These are phyloP conservation scores for Kitagawia praeruptora DNA, from an alignment of 129 eudicot species.

Conservation along the genomic window DNA sequence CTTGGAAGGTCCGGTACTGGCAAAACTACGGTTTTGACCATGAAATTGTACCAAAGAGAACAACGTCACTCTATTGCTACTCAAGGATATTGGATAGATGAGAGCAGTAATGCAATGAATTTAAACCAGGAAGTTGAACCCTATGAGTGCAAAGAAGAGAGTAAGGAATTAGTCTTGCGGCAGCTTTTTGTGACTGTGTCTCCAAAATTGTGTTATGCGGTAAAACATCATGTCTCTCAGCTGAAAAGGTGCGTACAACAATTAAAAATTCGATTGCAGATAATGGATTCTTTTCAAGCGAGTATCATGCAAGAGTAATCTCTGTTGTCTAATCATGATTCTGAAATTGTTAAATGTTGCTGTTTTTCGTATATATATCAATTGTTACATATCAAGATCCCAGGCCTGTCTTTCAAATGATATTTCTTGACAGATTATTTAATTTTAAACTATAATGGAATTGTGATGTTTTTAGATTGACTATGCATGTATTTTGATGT, in stretches of 20 bases:
- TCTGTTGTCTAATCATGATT: too few relatives aligned
- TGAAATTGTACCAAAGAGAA: slow-evolving; percentile 54
- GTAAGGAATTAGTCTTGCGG: slow-evolving; percentile 22
- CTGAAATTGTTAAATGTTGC: not conserved
- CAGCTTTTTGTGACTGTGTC: slow-evolving; percentile 82
- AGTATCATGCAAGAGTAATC: not conserved
- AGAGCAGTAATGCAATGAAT: not conserved
- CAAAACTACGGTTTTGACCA: slow-evolving; percentile 74
- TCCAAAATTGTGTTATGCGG: slow-evolving; percentile 68
- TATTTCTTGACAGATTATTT: not conserved
- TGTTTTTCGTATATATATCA: too few relatives aligned
- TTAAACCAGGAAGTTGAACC: not conserved
- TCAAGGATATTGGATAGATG: slow-evolving; percentile 28
- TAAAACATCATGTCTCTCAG: slow-evolving; percentile 48
- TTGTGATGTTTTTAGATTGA: not conserved
- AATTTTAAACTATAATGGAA: not conserved
- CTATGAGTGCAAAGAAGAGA: not conserved
- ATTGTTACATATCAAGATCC: too few relatives aligned
- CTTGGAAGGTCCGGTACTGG: slow-evolving; percentile 88
- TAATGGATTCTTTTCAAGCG: not conserved
- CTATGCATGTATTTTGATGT: not conserved
- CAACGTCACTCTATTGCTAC: slow-evolving; percentile 43
- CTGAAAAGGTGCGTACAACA: slow-evolving; percentile 43
- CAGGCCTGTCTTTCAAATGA: too few relatives aligned
- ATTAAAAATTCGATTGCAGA: not conserved